A percentile compares a stretch with the other conserved stretches of the same genome.
These are phyloP conservation scores for Alternaria metachromatica DNA, from an alignment of 2,329 filamentous ascomycete species.

Conservation along the genomic window DNA sequence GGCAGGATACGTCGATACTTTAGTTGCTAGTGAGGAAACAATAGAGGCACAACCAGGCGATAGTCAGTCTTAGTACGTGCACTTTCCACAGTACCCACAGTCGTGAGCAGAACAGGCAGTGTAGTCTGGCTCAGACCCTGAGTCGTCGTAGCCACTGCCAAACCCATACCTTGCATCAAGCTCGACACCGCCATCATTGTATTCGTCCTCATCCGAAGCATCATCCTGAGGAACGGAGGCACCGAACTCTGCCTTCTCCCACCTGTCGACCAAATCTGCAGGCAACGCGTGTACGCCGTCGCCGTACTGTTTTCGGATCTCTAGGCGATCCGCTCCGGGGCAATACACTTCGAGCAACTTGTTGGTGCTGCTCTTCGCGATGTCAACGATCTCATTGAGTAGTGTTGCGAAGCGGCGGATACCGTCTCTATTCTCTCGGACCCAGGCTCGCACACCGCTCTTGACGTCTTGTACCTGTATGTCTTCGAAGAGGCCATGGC, in stretches of 20 bases:
- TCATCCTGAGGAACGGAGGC: background rate
- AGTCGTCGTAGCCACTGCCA: constrained; percentile 18
- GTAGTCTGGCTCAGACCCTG: constrained; percentile 40
- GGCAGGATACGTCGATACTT: background rate
- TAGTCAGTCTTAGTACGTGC: constrained; percentile 28
- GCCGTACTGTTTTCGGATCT: constrained; percentile 44
- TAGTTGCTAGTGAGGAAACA: background rate
- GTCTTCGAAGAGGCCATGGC: constrained; percentile 52
- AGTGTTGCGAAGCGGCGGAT: constrained; percentile 38
- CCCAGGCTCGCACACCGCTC: constrained; percentile 51
- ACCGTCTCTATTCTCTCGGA: constrained; percentile 44
- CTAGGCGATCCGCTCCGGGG: constrained; percentile 37
- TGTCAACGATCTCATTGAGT: constrained; percentile 38
- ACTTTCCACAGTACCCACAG: constrained; percentile 50
- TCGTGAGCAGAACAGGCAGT: constrained; percentile 46
- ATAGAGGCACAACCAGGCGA: background rate
- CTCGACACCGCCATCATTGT: background rate
- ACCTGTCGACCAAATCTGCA: constrained; percentile 5
- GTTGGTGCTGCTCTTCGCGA: constrained; percentile 26
- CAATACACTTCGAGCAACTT: constrained; percentile 46
- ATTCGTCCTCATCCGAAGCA: background rate
- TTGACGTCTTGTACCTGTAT: constrained; percentile 50
- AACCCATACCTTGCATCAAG: background rate
- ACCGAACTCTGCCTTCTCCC: constrained; percentile 2
- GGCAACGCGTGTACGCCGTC: constrained; percentile 35